phyloP scores from a whole-genome alignment of 2,329 filamentous ascomycete genomes.

The Pezicula radicicola region DNA sequence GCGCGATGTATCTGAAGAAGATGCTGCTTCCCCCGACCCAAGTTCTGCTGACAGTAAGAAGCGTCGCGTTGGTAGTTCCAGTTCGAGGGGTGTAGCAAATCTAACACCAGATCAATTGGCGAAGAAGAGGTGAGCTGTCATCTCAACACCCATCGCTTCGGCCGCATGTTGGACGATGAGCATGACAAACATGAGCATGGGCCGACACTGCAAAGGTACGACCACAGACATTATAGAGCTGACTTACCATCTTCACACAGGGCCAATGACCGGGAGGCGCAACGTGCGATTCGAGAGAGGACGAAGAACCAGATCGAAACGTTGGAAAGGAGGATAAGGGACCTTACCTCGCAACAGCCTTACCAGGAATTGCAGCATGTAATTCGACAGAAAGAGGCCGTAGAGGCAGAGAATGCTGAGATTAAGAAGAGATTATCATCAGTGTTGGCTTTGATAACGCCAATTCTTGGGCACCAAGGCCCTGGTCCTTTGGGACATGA shows the following conservation, averaged over 20 bases:
- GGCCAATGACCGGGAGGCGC: slow-evolving; percentile 87
- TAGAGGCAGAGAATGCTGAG: slow-evolving; percentile 77
- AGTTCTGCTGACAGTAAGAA: slow-evolving; percentile 28
- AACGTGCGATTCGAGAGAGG: slow-evolving; percentile 81
- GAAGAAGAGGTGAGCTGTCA: slow-evolving; percentile 60
- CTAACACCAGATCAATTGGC: slow-evolving; percentile 85
- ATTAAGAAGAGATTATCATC: slow-evolving; percentile 66
- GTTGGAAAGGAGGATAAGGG: slow-evolving; percentile 71
- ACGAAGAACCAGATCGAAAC: slow-evolving; percentile 85
- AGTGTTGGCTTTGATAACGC: slow-evolving; percentile 62
- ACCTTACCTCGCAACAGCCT: slow-evolving; percentile 73
- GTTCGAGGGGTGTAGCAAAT: slow-evolving; percentile 77
- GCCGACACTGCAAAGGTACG: too few relatives aligned
- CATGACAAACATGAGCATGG: too few relatives aligned
- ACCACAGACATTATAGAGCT: too few relatives aligned
- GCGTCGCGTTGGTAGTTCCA: slow-evolving; percentile 44
- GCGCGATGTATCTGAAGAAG: slow-evolving; percentile 19
- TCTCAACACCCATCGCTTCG: slow-evolving; percentile 18
- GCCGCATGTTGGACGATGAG: too few relatives aligned
- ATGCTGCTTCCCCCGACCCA: slow-evolving; percentile 6
- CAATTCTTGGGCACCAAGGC: slow-evolving; percentile 41
- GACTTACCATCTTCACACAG: neutral
- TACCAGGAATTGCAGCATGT: slow-evolving; percentile 80
- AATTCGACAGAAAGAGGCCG: slow-evolving; percentile 70
- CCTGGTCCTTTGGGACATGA: slow-evolving; percentile 14